phyloP scores from a whole-genome alignment of 2,329 filamentous ascomycete genomes.

The Monosporascus sp. region DNA sequence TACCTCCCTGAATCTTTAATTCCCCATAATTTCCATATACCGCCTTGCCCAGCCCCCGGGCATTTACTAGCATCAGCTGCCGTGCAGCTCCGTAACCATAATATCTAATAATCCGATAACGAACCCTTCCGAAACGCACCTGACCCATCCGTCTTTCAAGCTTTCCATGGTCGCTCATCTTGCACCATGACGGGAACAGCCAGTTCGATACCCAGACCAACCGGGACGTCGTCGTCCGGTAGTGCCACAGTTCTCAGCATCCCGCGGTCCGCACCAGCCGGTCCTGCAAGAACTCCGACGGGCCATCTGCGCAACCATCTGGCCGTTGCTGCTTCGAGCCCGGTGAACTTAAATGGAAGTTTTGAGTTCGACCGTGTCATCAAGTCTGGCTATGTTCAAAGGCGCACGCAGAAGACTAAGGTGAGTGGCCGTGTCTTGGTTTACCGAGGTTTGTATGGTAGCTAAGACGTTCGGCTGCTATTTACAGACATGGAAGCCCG shows the following conservation, averaged over 20 bases:
- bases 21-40: neutral
- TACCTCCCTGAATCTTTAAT: no score
- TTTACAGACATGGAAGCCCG: constrained; percentile 76
- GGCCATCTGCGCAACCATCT: constrained; percentile 38
- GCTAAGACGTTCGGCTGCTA: constrained; percentile 6
- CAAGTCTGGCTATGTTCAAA: constrained; percentile 81
- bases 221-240: constrained; percentile 12
- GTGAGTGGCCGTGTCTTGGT: constrained; percentile 38
- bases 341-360: constrained; percentile 90
- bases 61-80: neutral
- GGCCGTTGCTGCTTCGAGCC: constrained; percentile 65
- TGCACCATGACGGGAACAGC: constrained; percentile 22
- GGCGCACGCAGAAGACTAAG: constrained; percentile 92
- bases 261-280: constrained; percentile 18
- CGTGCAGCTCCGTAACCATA: neutral
- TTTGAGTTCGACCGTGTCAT: constrained; percentile 94
- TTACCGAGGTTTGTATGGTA: neutral
- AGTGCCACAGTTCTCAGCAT: constrained; percentile 23
- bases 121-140: neutral
- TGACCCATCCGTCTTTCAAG: neutral
- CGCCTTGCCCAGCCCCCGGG: neutral
- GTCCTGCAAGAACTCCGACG: constrained; percentile 18
- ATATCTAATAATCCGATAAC: constrained; percentile 6
- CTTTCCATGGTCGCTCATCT: neutral
- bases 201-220: constrained; percentile 13